Evolutionary conservation across 257 asterid species (phyloP), one percentile per base, ranked within the genome.

Genomic region (Lantana camara): DNA sequence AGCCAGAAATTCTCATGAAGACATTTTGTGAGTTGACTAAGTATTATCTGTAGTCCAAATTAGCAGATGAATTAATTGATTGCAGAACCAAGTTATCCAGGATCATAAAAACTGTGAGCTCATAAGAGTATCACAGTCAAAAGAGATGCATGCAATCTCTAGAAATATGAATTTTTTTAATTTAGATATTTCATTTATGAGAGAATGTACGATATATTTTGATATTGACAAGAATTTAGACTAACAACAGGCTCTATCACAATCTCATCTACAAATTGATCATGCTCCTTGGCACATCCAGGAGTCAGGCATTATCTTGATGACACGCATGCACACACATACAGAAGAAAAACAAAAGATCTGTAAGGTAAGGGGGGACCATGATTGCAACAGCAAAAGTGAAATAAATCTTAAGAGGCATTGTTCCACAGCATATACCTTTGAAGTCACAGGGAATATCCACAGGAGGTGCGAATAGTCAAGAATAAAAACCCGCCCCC

Each of bases 371-470:
- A 63, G 55, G 80, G n/a, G 83, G 83, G 83, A 74, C 80, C 83
- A 63, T 45, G 67, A 71, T 24, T 59, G 64, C 78, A 66, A 73
- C 62, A 73, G 13, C 5, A 64, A 63, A 70, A 53, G 77, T 42
- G 27, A 73, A 67, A 66, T 72, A 57, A 63, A 57, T 60, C 34
- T 42, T 10, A n/a, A 60, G 19, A 63, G 74, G 78, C 66, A 77
- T 78, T 77, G 72, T 79, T 66, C 78, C 57, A 19, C 11, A 17
- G 85, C 68, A 79, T 82, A 82, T 74, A 38, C 85, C 74, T 24
- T 27, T 38, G 57, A 53, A 64, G 62, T 65, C 52, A 42, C 27
- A 46, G 64, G 49, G 85, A 72, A 82, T 82, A 79, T 82, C 83
- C 85, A 66, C 12, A 48, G 24, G 57, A 66, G 69, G 42, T 74